Evolutionary conservation across 176 grass and related monocot genomes (phyloP).

Genomic region (Tuctoria greenei): DNA sequence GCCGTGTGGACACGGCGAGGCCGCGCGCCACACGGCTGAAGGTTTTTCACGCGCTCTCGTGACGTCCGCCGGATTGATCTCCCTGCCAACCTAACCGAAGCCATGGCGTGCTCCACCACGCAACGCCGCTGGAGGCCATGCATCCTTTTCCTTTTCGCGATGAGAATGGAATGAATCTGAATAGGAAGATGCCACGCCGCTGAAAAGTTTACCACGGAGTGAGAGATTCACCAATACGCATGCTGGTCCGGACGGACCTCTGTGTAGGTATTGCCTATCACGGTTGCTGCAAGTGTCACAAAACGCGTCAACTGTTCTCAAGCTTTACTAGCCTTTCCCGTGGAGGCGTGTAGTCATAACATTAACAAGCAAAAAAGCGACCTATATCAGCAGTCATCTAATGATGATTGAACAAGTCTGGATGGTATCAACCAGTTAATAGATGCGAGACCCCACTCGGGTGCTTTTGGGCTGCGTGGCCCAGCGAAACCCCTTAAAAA

Average conservation of each 20-base stretch:
- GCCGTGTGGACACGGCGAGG: neutral
- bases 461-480: slow-evolving; percentile 31
- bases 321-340: neutral
- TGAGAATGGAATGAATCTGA: neutral
- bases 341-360: neutral
- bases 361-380: neutral
- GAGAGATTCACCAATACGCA: neutral
- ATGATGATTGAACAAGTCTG: neutral
- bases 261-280: neutral
- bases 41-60: neutral
- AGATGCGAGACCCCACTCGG: neutral
- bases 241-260: neutral
- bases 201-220: neutral
- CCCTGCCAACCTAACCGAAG: neutral
- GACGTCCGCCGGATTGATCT: neutral
- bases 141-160: neutral
- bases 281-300: neutral
- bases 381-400: neutral
- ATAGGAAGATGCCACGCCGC: neutral
- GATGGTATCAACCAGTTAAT: neutral
- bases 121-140: neutral
- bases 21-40: neutral
- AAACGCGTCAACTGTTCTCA: neutral
- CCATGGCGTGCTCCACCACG: neutral
- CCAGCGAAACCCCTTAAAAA: neutral